These are phyloP conservation scores for Fagopyrum homotropicum DNA, from an alignment of 148 eudicot species.

Conservation along the genomic window DNA sequence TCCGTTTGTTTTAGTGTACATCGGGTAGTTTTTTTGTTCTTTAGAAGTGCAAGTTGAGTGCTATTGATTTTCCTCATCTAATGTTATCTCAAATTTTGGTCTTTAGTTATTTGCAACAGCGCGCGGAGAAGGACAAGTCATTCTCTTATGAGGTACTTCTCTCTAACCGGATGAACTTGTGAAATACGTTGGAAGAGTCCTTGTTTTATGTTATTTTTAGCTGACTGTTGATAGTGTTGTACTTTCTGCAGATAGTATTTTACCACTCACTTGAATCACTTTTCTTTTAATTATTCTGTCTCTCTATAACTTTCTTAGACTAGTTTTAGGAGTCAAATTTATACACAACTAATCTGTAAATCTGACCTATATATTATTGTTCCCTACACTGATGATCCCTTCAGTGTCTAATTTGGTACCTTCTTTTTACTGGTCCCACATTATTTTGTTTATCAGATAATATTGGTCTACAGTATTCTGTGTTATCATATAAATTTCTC, in stretches of 20 bases:
- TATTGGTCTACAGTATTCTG: background rate
- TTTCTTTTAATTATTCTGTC: background rate
- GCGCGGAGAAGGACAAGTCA: conserved; percentile 63
- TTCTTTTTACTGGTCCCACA: background rate
- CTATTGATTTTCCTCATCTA: background rate
- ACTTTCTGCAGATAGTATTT: background rate
- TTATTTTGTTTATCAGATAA: background rate
- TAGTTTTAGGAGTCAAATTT: background rate
- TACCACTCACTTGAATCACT: too few relatives aligned
- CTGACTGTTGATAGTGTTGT: background rate
- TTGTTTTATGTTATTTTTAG: background rate
- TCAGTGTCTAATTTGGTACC: background rate
- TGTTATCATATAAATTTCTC: background rate
- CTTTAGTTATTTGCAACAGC: conserved; percentile 84
- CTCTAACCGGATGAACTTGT: conserved; percentile 4
- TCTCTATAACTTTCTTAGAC: background rate
- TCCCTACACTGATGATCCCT: background rate
- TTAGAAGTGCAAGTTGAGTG: background rate
- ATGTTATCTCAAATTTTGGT: conserved; percentile 10
- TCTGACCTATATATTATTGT: background rate
- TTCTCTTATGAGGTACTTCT: conserved; percentile 87
- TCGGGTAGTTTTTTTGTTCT: background rate
- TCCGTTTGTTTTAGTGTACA: background rate
- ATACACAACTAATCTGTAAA: background rate
- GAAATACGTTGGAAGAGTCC: background rate